Conservation (phyloP, 2,329 filamentous ascomycete genomes). For the Torrubiella hemipterigena region DNA sequence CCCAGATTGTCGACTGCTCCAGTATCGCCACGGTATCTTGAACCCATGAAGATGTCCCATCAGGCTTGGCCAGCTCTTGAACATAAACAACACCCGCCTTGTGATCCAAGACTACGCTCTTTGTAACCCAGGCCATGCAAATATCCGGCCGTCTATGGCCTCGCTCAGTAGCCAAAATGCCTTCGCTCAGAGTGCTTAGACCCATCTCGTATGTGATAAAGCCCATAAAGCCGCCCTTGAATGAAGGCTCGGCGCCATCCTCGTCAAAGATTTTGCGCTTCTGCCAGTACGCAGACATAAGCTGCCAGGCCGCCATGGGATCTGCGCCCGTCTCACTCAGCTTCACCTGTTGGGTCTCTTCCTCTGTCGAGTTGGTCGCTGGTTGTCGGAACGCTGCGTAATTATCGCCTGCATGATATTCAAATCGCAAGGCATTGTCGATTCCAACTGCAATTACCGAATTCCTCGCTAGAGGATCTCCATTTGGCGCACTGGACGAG, state of each 20-base stretch:
- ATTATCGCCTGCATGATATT: constrained; percentile 40
- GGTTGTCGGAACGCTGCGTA: constrained; percentile 19
- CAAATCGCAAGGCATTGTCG: constrained; percentile 40
- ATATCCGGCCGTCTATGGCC: constrained; percentile 50
- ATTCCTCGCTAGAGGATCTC: constrained; percentile 36
- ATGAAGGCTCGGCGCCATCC: constrained; percentile 31
- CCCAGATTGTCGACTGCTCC: constrained; percentile 20
- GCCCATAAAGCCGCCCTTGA: constrained; percentile 76
- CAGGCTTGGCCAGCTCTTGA: constrained; percentile 31
- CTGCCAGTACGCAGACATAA: constrained; percentile 33
- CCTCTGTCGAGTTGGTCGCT: constrained; percentile 6
- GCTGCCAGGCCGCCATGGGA: constrained; percentile 32
- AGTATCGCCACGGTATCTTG: constrained; percentile 17
- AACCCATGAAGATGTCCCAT: constrained; percentile 19
- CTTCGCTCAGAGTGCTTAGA: constrained; percentile 28
- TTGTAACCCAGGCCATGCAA: constrained; percentile 63
- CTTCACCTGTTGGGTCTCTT: constrained; percentile 15
- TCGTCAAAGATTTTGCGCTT: constrained; percentile 12
- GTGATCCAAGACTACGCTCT: constrained; percentile 70
- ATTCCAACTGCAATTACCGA: constrained; percentile 64
- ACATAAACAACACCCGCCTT: constrained; percentile 46
- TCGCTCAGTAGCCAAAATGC: constrained; percentile 13
- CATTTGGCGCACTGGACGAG: constrained; percentile 41
- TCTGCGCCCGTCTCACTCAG: constrained; percentile 15
- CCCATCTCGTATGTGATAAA: constrained; percentile 80